Percentiles rank a stretch among this genome's conserved stretches.
These are phyloP conservation scores for Geotrichum europaeum DNA, from an alignment of 1,139 yeast species.

Conservation along the genomic window DNA sequence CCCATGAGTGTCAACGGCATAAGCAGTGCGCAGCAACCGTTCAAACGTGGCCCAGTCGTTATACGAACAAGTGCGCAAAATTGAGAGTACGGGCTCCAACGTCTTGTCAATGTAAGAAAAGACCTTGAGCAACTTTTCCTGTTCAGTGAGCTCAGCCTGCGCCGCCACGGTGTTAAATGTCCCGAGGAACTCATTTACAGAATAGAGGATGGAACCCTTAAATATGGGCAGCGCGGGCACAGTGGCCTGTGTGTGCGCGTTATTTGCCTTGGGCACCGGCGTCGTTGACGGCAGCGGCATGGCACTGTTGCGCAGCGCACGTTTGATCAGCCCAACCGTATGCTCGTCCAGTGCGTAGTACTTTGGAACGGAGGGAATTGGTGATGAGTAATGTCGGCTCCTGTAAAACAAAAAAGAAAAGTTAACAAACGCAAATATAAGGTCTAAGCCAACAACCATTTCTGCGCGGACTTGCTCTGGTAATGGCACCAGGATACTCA, in stretches of 20 bases:
- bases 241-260: not conserved
- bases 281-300: constrained; percentile 7
- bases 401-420: not conserved
- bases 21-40: constrained; percentile 13
- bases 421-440: not conserved
- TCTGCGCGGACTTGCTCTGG: not conserved
- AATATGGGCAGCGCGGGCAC: constrained; percentile 5
- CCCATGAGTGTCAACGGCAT: constrained; percentile 11
- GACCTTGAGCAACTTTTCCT: constrained; percentile 11
- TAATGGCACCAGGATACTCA: not conserved
- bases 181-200: constrained; percentile 9
- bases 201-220: constrained; percentile 9
- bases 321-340: constrained; percentile 9
- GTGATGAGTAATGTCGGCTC: not conserved
- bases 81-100: constrained; percentile 9
- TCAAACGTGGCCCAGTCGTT: constrained; percentile 14
- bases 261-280: not conserved
- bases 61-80: constrained; percentile 15
- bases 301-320: constrained; percentile 10
- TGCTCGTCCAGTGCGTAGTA: constrained; percentile 15
- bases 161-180: constrained; percentile 6
- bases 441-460: not conserved
- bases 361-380: constrained; percentile 4
- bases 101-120: constrained; percentile 9
- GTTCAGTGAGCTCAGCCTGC: constrained; percentile 7